Evolutionary conservation across 148 eudicot genomes (phyloP), one percentile per base, ranked within the genome.

Genomic region (Talinum fruticosum): DNA sequence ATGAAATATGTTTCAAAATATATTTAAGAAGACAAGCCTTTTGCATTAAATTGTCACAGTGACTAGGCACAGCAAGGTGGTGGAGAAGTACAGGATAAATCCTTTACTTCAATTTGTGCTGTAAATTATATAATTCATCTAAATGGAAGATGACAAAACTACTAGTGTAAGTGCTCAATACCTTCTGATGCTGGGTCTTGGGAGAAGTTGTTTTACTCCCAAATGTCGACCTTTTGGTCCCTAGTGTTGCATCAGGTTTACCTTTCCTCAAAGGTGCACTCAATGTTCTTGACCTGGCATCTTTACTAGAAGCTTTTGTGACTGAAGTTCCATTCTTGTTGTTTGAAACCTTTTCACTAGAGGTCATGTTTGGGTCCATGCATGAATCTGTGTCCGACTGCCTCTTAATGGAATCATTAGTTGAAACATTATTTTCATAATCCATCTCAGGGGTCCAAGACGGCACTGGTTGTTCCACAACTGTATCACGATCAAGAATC

Each of bases 361-460:
- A 79, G 33, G 53, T 54, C 76, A 70, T 23, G 69, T 41, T 72
- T n/a, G 79, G 21, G 41, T 82, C 89, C 49, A 34, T 72, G 83
- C 64, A 4, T 41, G 82, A 84, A 73, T 85, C 85, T 44, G 2
- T 67, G 32, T 83, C 79, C 61, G 84, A 37, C 35, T 65, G 74
- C 41, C 6, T 78, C 79, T 82, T 81, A 72, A 69, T 68, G 45
- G 84, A 71, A 77, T 81, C 79, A 76, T 61, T 75, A 37, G 59
- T 32, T 62, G 79, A 64, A 67, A 70, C 72, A 68, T 72, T 83
- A 70, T 77, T 84, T 78, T 69, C 89, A 72, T 69, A 85, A 77
- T 91, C 93, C 79, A 93, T 87, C 80, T 86, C 92, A 54, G 89
- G 91, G 41, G 71, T 87, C 94, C 96, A 88, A 66, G 92, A 81